phyloP scores from a whole-genome alignment of 169 alveolate genomes.

The Plasmodium cynomolgi region DNA sequence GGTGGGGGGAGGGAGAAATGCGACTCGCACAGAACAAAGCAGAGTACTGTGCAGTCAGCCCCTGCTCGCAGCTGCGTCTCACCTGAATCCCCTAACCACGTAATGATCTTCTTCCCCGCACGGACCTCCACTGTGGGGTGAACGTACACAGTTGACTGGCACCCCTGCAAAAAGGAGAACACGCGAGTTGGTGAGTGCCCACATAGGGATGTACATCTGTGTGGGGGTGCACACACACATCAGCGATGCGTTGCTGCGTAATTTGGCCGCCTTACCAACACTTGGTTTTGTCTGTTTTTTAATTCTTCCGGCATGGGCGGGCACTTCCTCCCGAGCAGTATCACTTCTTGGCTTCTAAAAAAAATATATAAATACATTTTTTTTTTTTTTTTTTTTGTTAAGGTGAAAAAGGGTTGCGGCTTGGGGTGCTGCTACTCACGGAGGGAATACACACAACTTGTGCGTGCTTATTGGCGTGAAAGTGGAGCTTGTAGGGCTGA shows the following conservation, averaged over 20 bases:
- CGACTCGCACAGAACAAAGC: not conserved
- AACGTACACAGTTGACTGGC: conserved; percentile 70
- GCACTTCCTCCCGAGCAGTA: conserved; percentile 65
- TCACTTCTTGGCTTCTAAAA: conserved; percentile 73
- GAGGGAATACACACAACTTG: not conserved
- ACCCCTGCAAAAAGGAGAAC: conserved; percentile 28
- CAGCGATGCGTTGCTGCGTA: not conserved
- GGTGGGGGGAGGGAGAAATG: not conserved
- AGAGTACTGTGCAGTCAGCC: not conserved
- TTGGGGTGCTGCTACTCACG: not conserved
- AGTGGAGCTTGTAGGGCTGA: not conserved
- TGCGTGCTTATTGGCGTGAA: not conserved
- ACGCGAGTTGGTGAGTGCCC: not conserved
- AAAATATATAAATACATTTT: not conserved
- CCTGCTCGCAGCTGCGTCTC: not conserved
- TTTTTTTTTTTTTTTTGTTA: not conserved
- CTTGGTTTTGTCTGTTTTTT: conserved; percentile 67
- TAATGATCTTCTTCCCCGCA: conserved; percentile 38
- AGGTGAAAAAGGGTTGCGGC: not conserved
- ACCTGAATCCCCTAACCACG: conserved; percentile 76
- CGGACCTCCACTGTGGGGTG: conserved; percentile 34
- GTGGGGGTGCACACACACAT: not conserved
- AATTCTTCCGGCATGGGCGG: conserved; percentile 66
- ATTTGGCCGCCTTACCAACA: conserved; percentile 23
- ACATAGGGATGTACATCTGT: not conserved